These are phyloP conservation scores for Stylonectria norvegica DNA, from an alignment of 2,329 filamentous ascomycete species.

Conservation along the genomic window DNA sequence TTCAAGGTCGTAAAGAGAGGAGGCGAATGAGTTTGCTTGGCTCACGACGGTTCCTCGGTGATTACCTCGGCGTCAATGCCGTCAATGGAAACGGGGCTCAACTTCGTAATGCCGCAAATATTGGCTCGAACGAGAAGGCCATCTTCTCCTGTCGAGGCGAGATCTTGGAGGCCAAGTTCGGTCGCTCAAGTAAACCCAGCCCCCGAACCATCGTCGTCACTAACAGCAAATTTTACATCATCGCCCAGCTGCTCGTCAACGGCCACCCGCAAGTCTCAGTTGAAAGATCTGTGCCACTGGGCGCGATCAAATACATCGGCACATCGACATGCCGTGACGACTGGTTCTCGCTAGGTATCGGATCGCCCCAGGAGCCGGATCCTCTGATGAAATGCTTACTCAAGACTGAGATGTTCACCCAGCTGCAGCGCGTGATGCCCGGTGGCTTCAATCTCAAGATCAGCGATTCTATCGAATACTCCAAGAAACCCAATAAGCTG, in stretches of 20 bases:
- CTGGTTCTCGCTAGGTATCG: slow-evolving; percentile 91
- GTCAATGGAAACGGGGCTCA: slow-evolving; percentile 74
- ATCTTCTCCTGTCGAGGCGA: slow-evolving; percentile 92
- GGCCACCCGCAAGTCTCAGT: slow-evolving; percentile 76
- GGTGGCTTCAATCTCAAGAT: slow-evolving; percentile 81
- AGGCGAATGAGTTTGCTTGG: slow-evolving; percentile 87
- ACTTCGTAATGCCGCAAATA: slow-evolving; percentile 69
- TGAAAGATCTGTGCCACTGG: slow-evolving; percentile 78
- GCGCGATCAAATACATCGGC: slow-evolving; percentile 84
- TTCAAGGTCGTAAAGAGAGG: slow-evolving; percentile 85
- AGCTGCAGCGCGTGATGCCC: slow-evolving; percentile 76
- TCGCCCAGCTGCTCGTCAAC: slow-evolving; percentile 80
- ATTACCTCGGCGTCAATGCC: slow-evolving; percentile 88
- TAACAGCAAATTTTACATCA: slow-evolving; percentile 80
- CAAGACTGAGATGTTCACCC: slow-evolving; percentile 96
- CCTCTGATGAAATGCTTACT: slow-evolving; percentile 90
- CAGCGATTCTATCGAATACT: slow-evolving; percentile 83
- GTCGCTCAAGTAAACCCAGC: slow-evolving; percentile 89
- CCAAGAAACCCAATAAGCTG: slow-evolving; percentile 95
- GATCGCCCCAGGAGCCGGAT: slow-evolving; percentile 87
- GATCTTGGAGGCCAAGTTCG: slow-evolving; percentile 88
- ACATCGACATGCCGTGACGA: slow-evolving; percentile 82
- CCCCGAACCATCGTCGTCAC: slow-evolving; percentile 83
- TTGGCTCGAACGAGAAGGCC: slow-evolving; percentile 69
- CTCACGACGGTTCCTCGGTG: slow-evolving; percentile 86